Base-by-base conservation (phyloP, 1,139 yeast genomes). In the Protomyces macrosporus region DNA sequence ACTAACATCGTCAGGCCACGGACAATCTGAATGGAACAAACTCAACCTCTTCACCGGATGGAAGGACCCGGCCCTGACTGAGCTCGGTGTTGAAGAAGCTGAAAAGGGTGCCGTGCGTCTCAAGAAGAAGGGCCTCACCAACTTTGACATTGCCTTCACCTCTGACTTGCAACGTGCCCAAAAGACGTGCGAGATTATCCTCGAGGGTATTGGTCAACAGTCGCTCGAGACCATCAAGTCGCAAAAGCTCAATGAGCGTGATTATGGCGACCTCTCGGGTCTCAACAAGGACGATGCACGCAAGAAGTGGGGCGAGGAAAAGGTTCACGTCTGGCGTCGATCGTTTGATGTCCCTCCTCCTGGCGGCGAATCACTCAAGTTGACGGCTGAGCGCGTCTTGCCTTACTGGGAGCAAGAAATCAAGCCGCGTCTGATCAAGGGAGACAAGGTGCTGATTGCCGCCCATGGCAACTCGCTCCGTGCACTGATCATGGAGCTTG, bases 381-480 rank as follows among this genome's bases (percentile, higher is more conserved):
- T 91, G 76, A 98, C 93, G 73, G 91, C 91, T 75, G 97, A 91
- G 81, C 90, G 98, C 82, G 79, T 93, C 78, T 84, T 93, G 77
- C 98, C 98, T 74, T 93, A 87, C 90, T 93, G 96, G 96, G 93
- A 90, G 79, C 96, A 90, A 74, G 90, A 84, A 75, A 89, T 93
- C 74, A 84, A 97, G 76, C 82, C 82, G 76, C 95, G 90, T 77
- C 83, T 93, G 75, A 81, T 88, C 75, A 84, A 76, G 51, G 96
- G 90, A 75, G 91, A 91, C 84, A 88, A 95, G 69, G 98, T 91
- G 67, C 78, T 93, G 77, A 78, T 93, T 75, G 95, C 95, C 74
- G 98, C 98, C 70, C 98, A 93, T 82, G 98, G 98, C 80, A 93
- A 93, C 88, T 91, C 98, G 66, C 84, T 93, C 79, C 88, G 98